phyloP scores from a whole-genome alignment of 139 green algal species.

The Coelastrella sp. region DNA sequence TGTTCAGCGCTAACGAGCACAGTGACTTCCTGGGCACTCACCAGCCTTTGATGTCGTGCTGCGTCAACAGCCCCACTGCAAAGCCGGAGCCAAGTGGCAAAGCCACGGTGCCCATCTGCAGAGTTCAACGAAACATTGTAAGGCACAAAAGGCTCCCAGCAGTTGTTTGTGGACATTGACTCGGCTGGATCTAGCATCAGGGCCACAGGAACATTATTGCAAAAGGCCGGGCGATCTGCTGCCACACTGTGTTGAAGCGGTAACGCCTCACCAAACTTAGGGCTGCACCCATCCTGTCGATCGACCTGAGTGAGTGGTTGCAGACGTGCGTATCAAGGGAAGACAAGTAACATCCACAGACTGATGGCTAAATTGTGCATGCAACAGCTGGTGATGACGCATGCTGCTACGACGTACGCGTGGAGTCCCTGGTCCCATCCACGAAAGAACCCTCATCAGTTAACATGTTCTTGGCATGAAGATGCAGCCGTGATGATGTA shows the following conservation, averaged over 20 bases:
- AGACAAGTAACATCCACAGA: not conserved
- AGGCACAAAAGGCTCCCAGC: not conserved
- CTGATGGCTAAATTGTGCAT: not conserved
- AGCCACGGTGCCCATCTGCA: conserved; percentile 45
- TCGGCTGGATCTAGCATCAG: not conserved
- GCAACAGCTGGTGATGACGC: not conserved
- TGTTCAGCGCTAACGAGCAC: not conserved
- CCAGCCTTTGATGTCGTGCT: conserved; percentile 48
- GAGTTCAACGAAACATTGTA: not conserved
- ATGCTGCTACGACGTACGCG: not conserved
- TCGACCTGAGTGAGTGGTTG: no score
- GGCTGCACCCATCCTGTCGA: conserved; percentile 15
- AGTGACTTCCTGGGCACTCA: not conserved
- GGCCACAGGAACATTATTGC: not conserved
- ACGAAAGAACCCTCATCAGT: not conserved
- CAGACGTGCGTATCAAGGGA: not conserved
- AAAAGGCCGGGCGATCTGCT: not conserved
- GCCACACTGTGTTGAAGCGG: not conserved
- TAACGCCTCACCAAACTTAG: conserved; percentile 6
- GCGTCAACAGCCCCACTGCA: conserved; percentile 13
- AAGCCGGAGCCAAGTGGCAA: conserved; percentile 49
- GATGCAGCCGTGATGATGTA: no score
- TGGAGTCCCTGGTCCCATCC: not conserved
- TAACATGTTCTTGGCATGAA: not conserved
- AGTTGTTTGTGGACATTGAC: not conserved